phyloP scores from a whole-genome alignment of 2,329 filamentous ascomycete species.

The Pseudonectria buxi region DNA sequence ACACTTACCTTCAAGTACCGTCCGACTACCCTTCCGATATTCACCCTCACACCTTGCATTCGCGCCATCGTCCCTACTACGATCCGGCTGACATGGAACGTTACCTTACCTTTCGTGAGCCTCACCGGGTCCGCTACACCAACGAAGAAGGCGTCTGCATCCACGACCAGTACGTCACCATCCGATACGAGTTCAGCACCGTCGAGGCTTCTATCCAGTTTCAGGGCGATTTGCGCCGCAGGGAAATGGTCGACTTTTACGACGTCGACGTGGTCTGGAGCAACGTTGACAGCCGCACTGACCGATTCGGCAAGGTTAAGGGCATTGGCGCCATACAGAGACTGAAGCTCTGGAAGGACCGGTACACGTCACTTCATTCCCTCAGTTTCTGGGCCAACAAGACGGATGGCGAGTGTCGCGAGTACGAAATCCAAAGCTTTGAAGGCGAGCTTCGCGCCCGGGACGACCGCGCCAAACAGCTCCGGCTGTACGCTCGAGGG shows the following conservation, averaged over 20 bases:
- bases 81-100: conserved; percentile 45
- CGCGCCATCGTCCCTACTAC: conserved; percentile 43
- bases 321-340: conserved; percentile 46
- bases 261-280: conserved; percentile 48
- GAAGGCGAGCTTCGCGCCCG: conserved; percentile 39
- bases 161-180: conserved; percentile 41
- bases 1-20: conserved; percentile 31
- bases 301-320: conserved; percentile 43
- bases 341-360: conserved; percentile 46
- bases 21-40: conserved; percentile 38
- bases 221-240: conserved; percentile 41
- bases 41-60: conserved; percentile 43
- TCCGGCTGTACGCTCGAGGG: conserved; percentile 35
- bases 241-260: conserved; percentile 44
- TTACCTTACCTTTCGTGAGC: conserved; percentile 40
- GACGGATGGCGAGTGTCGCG: conserved; percentile 38
- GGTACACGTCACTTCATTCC: conserved; percentile 40
- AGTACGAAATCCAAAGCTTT: conserved; percentile 42
- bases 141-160: conserved; percentile 39
- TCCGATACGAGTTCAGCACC: conserved; percentile 45
- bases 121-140: conserved; percentile 42
- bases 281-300: conserved; percentile 41
- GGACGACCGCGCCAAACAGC: conserved; percentile 39
- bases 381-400: conserved; percentile 43
- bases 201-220: conserved; percentile 41